These are phyloP conservation scores for Dryas octopetala DNA, from an alignment of 306 rosid genomes.

Conservation along the genomic window DNA sequence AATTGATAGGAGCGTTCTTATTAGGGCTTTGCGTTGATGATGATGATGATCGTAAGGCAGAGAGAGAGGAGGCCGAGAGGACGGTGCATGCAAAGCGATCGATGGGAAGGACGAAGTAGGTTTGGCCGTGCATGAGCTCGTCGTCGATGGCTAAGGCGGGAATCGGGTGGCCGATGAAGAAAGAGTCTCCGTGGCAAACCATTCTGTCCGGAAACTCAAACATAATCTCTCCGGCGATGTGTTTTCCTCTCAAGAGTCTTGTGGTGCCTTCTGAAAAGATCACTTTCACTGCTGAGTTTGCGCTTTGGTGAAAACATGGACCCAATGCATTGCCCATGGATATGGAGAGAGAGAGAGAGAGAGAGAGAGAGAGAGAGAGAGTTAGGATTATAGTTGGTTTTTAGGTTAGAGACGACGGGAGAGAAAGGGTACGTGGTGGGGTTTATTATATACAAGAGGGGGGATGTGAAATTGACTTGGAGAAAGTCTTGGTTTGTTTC, in stretches of 20 bases:
- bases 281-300: slow-evolving; percentile 35
- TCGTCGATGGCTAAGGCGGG: slow-evolving; percentile 70
- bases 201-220: slow-evolving; percentile 77
- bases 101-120: slow-evolving; percentile 86
- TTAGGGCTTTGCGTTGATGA: slow-evolving; percentile 23
- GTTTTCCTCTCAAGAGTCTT: slow-evolving; percentile 37
- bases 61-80: slow-evolving; percentile 56
- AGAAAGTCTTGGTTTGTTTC: slow-evolving; percentile 33
- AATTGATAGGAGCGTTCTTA: slow-evolving; percentile 43
- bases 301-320: slow-evolving; percentile 39
- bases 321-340: slow-evolving; percentile 56
- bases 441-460: slow-evolving; percentile 16
- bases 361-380: background rate
- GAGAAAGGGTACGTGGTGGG: background rate
- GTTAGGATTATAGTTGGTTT: background rate
- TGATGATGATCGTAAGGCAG: slow-evolving; percentile 25
- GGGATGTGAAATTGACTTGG: slow-evolving; percentile 49
- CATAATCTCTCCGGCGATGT: slow-evolving; percentile 86
- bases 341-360: background rate
- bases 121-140: slow-evolving; percentile 59
- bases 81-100: slow-evolving; percentile 48
- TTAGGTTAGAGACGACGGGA: slow-evolving; percentile 4
- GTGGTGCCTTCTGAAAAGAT: slow-evolving; percentile 59
- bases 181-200: slow-evolving; percentile 78
- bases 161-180: slow-evolving; percentile 76